Conservation (phyloP, 2,329 filamentous ascomycete genomes). For the Trichophyton verrucosum region DNA sequence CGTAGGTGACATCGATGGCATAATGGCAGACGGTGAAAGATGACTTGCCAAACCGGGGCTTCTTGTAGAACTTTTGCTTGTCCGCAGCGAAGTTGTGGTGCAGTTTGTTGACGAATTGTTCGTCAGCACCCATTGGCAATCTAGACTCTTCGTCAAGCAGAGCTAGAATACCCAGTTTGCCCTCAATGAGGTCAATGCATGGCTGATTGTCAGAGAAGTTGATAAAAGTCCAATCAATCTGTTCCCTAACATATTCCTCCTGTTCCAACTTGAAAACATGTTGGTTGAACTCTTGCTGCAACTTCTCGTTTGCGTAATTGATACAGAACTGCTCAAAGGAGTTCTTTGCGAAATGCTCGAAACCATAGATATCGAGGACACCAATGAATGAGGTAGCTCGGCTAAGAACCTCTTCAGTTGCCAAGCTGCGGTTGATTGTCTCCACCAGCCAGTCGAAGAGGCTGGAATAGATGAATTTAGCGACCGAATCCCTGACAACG, state of each 20-base stretch:
- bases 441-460: slow-evolving; percentile 99
- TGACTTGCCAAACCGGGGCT: slow-evolving; percentile 93
- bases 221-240: slow-evolving; percentile 99
- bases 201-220: slow-evolving; percentile 99
- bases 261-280: slow-evolving; percentile 99
- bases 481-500: slow-evolving; percentile 91
- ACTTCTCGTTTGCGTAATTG: slow-evolving; percentile 98
- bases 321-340: slow-evolving; percentile 99
- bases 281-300: slow-evolving; percentile 98
- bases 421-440: slow-evolving; percentile 81
- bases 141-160: slow-evolving; percentile 92
- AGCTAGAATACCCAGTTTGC: slow-evolving; percentile 84
- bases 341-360: slow-evolving; percentile 98
- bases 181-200: slow-evolving; percentile 96
- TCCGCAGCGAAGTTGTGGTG: slow-evolving; percentile 83
- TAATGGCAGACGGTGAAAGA: slow-evolving; percentile 98
- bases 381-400: slow-evolving; percentile 86
- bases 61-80: slow-evolving; percentile 97
- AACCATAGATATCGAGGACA: slow-evolving; percentile 97
- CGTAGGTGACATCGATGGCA: slow-evolving; percentile 93
- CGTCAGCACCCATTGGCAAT: slow-evolving; percentile 91
- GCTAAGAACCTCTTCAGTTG: slow-evolving; percentile 72
- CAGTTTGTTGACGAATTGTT: slow-evolving; percentile 91
- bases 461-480: slow-evolving; percentile 97
- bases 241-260: slow-evolving; percentile 88